Evolutionary conservation across 176 grass and related monocot species (phyloP).

Genomic region (Metroxylon sagu): DNA sequence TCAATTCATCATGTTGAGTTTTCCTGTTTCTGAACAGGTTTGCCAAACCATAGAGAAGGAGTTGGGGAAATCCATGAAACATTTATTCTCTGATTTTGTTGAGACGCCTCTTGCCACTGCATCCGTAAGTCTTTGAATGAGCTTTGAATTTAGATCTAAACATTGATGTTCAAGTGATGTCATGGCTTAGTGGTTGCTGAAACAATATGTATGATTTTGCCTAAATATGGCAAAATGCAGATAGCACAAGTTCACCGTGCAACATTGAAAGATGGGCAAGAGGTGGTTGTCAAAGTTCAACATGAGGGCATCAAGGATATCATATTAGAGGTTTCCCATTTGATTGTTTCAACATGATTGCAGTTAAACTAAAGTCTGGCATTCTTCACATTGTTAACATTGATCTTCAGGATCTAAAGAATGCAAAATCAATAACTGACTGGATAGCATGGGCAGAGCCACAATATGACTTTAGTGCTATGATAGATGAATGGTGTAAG

Average conservation of each 20-base stretch:
- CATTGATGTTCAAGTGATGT: no score
- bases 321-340: slow-evolving; percentile 83
- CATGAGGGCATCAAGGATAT: slow-evolving; percentile 88
- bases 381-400: slow-evolving; percentile 13
- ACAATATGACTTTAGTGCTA: slow-evolving; percentile 73
- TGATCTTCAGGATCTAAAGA: slow-evolving; percentile 80
- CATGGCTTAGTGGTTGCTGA: no score
- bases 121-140: slow-evolving; percentile 50
- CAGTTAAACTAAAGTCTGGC: slow-evolving; percentile 2
- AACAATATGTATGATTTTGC: no score
- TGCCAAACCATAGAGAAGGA: slow-evolving; percentile 76
- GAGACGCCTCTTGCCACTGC: slow-evolving; percentile 85
- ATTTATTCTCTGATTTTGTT: slow-evolving; percentile 78
- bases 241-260: slow-evolving; percentile 97
- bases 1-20: no score
- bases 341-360: slow-evolving; percentile 1
- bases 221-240: slow-evolving; percentile 25
- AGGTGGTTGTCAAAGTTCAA: slow-evolving; percentile 98
- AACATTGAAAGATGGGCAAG: slow-evolving; percentile 67
- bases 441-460: slow-evolving; percentile 99
- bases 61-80: slow-evolving; percentile 58
- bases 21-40: slow-evolving; percentile 44
- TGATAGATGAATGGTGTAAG: slow-evolving; percentile 99
- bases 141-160: no score
- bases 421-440: slow-evolving; percentile 86